A percentile compares a stretch with the other conserved stretches of the same genome.
phyloP scores from a whole-genome alignment of 805 yeast species.

The Cyberlindnera petersonii region DNA sequence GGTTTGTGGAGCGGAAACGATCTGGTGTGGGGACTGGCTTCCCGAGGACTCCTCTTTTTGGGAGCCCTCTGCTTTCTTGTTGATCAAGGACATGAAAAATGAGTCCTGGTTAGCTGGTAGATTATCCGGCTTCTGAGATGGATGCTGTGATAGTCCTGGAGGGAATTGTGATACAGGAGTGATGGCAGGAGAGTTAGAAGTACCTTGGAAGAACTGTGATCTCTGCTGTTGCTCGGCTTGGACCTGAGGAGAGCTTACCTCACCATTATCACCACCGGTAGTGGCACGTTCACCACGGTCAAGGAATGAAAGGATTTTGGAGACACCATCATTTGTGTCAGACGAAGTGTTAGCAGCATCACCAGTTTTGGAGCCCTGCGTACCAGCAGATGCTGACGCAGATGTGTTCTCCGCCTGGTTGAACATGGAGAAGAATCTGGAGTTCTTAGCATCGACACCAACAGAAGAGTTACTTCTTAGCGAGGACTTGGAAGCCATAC shows the following conservation, averaged over 20 bases:
- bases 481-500: constrained; percentile 14
- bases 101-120: constrained; percentile 23
- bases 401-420: constrained; percentile 16
- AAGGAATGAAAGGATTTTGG: constrained; percentile 26
- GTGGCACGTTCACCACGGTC: constrained; percentile 21
- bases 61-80: constrained; percentile 13
- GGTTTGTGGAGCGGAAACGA: constrained; percentile 2
- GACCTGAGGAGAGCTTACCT: not conserved
- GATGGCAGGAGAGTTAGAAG: constrained; percentile 9
- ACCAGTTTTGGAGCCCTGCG: not conserved
- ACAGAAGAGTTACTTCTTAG: constrained; percentile 3
- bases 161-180: constrained; percentile 17
- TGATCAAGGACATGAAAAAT: constrained; percentile 26
- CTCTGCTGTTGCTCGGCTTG: constrained; percentile 3
- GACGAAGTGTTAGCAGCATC: not conserved
- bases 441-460: constrained; percentile 23
- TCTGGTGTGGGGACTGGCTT: constrained; percentile 7
- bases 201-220: constrained; percentile 18
- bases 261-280: not conserved
- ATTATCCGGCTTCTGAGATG: too few relatives aligned
- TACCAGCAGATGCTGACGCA: constrained; percentile 7
- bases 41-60: not conserved
- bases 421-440: constrained; percentile 29
- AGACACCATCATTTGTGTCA: constrained; percentile 17
- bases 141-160: constrained; percentile 18